Conservation (phyloP, 495 filamentous ascomycete genomes). For the Coniosporium apollinis region DNA sequence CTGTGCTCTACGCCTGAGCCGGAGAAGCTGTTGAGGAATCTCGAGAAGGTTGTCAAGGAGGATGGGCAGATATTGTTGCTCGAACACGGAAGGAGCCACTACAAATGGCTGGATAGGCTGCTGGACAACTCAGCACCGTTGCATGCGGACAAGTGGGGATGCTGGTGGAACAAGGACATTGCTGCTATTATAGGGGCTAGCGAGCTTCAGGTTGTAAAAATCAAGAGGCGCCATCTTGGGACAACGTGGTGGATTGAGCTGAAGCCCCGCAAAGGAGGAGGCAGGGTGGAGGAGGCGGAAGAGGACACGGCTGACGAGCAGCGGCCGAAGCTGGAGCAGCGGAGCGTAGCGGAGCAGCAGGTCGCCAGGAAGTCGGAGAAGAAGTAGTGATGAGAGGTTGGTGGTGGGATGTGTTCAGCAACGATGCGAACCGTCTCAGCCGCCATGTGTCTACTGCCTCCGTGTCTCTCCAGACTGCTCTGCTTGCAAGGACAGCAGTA, state of each 20-base stretch:
- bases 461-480: too few relatives aligned
- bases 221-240: slow-evolving; percentile 57
- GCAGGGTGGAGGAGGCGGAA: slow-evolving; percentile 1
- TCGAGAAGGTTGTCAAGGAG: slow-evolving; percentile 33
- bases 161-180: slow-evolving; percentile 96
- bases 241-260: slow-evolving; percentile 57
- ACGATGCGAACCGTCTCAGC: too few relatives aligned
- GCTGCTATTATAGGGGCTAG: slow-evolving; percentile 60
- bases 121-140: slow-evolving; percentile 59
- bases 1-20: slow-evolving; percentile 75
- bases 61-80: slow-evolving; percentile 67
- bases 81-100: slow-evolving; percentile 76
- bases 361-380: too few relatives aligned
- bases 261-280: slow-evolving; percentile 22
- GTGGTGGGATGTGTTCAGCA: too few relatives aligned
- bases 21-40: slow-evolving; percentile 42
- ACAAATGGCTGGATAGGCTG: slow-evolving; percentile 56
- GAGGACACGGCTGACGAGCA: neutral
- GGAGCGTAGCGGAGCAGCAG: too few relatives aligned
- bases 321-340: too few relatives aligned
- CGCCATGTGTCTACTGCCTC: too few relatives aligned
- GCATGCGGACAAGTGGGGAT: slow-evolving; percentile 76
- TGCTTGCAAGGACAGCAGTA: too few relatives aligned
- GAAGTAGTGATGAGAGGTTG: too few relatives aligned
- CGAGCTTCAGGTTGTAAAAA: slow-evolving; percentile 57